Evolutionary conservation across 257 asterid species (phyloP).

Genomic region (Solanum sitiens): DNA sequence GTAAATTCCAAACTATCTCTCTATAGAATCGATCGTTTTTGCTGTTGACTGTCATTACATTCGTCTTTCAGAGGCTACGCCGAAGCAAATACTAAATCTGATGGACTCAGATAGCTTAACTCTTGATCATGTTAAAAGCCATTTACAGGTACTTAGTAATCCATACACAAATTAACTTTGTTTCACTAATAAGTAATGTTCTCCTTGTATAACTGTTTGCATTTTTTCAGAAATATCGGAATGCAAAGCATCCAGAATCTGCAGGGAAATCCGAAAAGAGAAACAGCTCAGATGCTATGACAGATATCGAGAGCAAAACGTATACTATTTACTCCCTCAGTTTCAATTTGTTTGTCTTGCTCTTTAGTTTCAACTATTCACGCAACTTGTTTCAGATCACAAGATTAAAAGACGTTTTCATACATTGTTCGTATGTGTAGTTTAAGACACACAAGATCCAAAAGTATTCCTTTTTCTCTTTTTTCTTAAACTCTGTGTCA

Average conservation of each 20-base stretch:
- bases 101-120: slow-evolving; percentile 83
- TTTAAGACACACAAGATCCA: background rate
- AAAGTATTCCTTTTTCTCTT: background rate
- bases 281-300: slow-evolving; percentile 8
- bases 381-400: background rate
- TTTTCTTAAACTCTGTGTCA: background rate
- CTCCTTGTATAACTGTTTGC: background rate
- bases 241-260: slow-evolving; percentile 57
- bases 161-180: too few species aligned
- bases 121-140: slow-evolving; percentile 90
- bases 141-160: slow-evolving; percentile 52
- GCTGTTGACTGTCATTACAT: background rate
- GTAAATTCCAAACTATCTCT: slow-evolving; percentile 7
- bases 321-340: background rate
- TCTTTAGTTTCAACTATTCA: background rate
- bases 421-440: background rate
- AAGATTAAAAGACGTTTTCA: background rate
- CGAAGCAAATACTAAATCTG: slow-evolving; percentile 75
- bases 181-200: background rate
- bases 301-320: slow-evolving; percentile 37
- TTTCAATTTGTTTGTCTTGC: too few species aligned
- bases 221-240: slow-evolving; percentile 55
- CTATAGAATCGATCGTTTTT: background rate
- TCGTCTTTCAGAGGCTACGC: slow-evolving; percentile 68
- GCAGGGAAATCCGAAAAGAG: slow-evolving; percentile 45